Conservation (phyloP, 768 basidiomycete genomes). For the Leccinum incarnatum region DNA sequence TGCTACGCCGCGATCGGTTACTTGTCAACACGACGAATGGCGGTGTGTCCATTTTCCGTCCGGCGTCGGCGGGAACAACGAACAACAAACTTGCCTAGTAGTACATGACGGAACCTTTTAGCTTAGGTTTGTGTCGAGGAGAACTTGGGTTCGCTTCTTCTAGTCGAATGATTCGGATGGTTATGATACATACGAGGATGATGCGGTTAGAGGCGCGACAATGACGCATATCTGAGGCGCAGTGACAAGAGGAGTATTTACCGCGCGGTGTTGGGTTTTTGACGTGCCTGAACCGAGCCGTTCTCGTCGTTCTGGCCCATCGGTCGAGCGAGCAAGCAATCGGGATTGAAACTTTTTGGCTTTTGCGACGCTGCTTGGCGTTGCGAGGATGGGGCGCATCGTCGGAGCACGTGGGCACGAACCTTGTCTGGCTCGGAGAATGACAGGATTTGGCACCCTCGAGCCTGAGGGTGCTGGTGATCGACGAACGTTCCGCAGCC, state of each 20-base stretch:
- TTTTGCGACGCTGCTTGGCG: background rate
- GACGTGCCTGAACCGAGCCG: background rate
- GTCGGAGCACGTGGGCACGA: background rate
- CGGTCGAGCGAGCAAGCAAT: background rate
- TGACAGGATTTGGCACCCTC: background rate
- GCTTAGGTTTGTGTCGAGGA: background rate
- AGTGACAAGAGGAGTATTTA: background rate
- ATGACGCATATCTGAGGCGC: background rate
- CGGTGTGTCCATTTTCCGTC: background rate
- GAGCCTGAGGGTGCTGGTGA: background rate
- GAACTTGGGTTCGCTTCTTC: background rate
- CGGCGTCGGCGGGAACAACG: background rate
- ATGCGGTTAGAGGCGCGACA: background rate
- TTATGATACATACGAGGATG: background rate
- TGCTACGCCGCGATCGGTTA: background rate
- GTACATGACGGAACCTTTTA: background rate
- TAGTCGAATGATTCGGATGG: background rate
- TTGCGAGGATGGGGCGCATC: background rate
- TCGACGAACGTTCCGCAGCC: background rate
- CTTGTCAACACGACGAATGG: background rate
- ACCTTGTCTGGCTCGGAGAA: background rate
- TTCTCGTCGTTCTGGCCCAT: background rate
- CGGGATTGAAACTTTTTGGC: background rate
- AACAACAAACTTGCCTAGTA: background rate
- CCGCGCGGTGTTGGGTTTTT: background rate